Evolutionary conservation across 371 early-diverging fungal species (phyloP).

Genomic region (Coemansia sp.): DNA sequence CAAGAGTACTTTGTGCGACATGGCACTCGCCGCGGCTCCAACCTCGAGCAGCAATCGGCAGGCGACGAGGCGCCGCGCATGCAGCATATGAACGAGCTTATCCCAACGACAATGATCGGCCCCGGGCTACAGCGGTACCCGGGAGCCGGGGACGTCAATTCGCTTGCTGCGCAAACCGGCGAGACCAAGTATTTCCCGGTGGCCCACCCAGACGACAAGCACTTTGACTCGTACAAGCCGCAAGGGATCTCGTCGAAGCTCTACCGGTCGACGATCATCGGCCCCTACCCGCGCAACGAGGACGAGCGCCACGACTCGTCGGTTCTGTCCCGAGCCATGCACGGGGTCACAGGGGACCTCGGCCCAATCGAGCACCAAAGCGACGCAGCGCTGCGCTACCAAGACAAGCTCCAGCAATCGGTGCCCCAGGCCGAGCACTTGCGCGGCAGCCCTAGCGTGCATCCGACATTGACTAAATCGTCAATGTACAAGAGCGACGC

Average conservation of each 20-base stretch:
- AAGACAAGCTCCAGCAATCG: background rate
- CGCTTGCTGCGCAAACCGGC: background rate
- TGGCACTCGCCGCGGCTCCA: background rate
- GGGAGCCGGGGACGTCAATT: background rate
- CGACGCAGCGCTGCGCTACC: background rate
- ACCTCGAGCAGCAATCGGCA: background rate
- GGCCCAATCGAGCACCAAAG: slow-evolving; percentile 40
- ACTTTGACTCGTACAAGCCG: slow-evolving; percentile 1
- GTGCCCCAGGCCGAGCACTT: background rate
- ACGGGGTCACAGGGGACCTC: slow-evolving; percentile 22
- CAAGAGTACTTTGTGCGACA: background rate
- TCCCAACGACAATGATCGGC: slow-evolving; percentile 22
- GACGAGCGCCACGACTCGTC: slow-evolving; percentile 17
- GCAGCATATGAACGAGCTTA: slow-evolving; percentile 8
- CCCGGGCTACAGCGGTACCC: background rate
- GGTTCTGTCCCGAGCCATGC: slow-evolving; percentile 15
- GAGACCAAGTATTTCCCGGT: background rate
- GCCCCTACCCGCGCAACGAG: slow-evolving; percentile 24
- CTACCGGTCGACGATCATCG: background rate
- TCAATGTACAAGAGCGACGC: slow-evolving; percentile 1
- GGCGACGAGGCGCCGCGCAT: background rate
- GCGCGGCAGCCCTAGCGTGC: background rate
- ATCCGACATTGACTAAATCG: background rate
- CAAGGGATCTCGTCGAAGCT: background rate
- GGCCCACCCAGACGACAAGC: background rate